Percentiles rank a stretch among this genome's conserved stretches.
Evolutionary conservation across 768 basidiomycete species (phyloP).

Genomic region (Leccinum imitatum): DNA sequence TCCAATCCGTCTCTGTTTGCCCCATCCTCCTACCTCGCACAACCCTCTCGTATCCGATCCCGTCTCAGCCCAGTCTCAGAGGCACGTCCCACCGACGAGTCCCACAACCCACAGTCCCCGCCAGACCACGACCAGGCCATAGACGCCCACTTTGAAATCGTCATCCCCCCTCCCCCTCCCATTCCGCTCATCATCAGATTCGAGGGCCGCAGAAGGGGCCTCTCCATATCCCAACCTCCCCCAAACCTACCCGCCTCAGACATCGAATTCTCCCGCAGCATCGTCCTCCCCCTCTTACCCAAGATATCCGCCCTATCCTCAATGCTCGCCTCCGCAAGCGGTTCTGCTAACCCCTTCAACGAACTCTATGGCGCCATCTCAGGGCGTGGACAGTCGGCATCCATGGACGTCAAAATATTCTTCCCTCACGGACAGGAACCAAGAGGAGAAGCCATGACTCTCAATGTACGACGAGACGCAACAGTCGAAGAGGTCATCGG

Average conservation of each 20-base stretch:
- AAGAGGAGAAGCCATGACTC: slow-evolving; percentile 57
- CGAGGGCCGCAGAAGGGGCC: slow-evolving; percentile 30
- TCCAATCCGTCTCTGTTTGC: slow-evolving; percentile 54
- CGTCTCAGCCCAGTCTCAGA: slow-evolving; percentile 69
- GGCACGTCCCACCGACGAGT: slow-evolving; percentile 36
- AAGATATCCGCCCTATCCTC: slow-evolving; percentile 67
- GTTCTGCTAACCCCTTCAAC: slow-evolving; percentile 79
- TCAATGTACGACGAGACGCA: slow-evolving; percentile 83
- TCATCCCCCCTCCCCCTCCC: slow-evolving; percentile 40
- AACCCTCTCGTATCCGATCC: slow-evolving; percentile 38
- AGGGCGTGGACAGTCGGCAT: slow-evolving; percentile 65
- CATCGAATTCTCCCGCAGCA: slow-evolving; percentile 52
- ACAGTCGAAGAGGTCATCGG: slow-evolving; percentile 96
- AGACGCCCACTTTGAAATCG: slow-evolving; percentile 55
- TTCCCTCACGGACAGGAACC: slow-evolving; percentile 79
- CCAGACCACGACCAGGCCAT: slow-evolving; percentile 27
- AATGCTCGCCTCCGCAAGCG: slow-evolving; percentile 66
- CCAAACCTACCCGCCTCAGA: slow-evolving; percentile 17
- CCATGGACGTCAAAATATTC: slow-evolving; percentile 69
- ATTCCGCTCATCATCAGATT: slow-evolving; percentile 22
- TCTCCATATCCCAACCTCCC: slow-evolving; percentile 29
- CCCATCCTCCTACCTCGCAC: slow-evolving; percentile 46
- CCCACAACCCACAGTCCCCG: slow-evolving; percentile 23
- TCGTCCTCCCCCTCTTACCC: slow-evolving; percentile 43
- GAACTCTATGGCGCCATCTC: slow-evolving; percentile 86